Conservation (phyloP, 345 rosid genomes). For the Hibiscus syriacus region DNA sequence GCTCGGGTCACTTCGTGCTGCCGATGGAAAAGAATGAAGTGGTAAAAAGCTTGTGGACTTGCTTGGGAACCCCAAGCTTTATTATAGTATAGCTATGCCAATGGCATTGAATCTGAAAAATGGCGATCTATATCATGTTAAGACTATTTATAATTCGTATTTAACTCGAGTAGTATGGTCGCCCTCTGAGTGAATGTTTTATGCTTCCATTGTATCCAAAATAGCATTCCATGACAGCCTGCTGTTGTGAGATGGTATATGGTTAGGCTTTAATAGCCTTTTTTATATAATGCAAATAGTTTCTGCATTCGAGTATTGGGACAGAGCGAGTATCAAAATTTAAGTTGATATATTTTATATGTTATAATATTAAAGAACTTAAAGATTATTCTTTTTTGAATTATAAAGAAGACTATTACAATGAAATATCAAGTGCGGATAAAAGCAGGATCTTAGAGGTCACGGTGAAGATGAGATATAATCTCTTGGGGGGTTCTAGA, state of each 20-base stretch:
- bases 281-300: constrained; percentile 4
- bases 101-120: neutral
- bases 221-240: constrained; percentile 9
- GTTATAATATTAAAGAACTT: no score
- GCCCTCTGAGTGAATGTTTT: constrained; percentile 12
- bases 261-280: neutral
- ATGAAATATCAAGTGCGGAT: no score
- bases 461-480: no score
- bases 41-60: neutral
- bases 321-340: no score
- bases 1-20: no score
- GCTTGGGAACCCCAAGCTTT: constrained; percentile 15
- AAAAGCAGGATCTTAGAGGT: no score
- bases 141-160: constrained; percentile 3
- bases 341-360: no score
- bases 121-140: neutral
- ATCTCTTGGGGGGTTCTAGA: no score
- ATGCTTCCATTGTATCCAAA: constrained; percentile 11
- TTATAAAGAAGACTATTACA: no score
- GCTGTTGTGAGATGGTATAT: neutral
- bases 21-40: constrained; percentile 80
- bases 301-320: neutral
- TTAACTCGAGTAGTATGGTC: constrained; percentile 2
- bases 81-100: constrained; percentile 9
- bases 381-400: no score